Evolutionary conservation across 495 filamentous ascomycete genomes (phyloP), one percentile per base, ranked within the genome.

Genomic region (Tuber borchii): DNA sequence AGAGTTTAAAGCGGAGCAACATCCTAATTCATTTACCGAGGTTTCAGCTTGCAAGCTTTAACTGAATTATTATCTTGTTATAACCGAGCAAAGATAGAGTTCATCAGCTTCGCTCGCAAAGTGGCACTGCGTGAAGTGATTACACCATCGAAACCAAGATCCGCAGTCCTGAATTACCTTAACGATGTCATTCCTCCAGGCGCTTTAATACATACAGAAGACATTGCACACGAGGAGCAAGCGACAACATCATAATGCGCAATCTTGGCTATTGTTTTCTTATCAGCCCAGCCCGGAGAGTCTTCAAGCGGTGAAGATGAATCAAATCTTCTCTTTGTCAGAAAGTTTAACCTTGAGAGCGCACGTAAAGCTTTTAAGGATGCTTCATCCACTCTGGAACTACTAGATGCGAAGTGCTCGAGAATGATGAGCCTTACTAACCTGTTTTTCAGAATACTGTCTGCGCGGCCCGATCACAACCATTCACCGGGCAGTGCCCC

Each of bases 81-180:
- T 85, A 97, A 93, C 76, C 91, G 94, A 40, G 91, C 93, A 56
- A 99, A 99, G 86, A 88, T 98, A 34, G 96, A 99, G 81, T 99
- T 99, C 83, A 97, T 99, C 84, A 97, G 97, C 82, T 98, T 97
- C 86, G 97, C 95, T 71, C 90, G 95, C 76, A 93, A 93, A 80
- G 91, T 91, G 31, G 92, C 93, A 75, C 92, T 93, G 7, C 87
- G 93, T 76, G 88, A 87, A 74, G 89, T 91, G 42, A 91, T 89
- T 69, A 97, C 94, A 9, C 95, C 95, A 51, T 93, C 93, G 16
- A 99, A 98, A 84, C 95, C 95, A 61, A 91, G 95, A 68, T 95
- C 95, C 20, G 93, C 91, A 72, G 91, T 97, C 61, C 86, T 98
- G 74, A 97, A 97, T 83, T 99, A 98, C 80, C 86, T 99, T 61